These are phyloP conservation scores for Cercospora nicotianae DNA, from an alignment of 2,329 filamentous ascomycete genomes.

Conservation along the genomic window DNA sequence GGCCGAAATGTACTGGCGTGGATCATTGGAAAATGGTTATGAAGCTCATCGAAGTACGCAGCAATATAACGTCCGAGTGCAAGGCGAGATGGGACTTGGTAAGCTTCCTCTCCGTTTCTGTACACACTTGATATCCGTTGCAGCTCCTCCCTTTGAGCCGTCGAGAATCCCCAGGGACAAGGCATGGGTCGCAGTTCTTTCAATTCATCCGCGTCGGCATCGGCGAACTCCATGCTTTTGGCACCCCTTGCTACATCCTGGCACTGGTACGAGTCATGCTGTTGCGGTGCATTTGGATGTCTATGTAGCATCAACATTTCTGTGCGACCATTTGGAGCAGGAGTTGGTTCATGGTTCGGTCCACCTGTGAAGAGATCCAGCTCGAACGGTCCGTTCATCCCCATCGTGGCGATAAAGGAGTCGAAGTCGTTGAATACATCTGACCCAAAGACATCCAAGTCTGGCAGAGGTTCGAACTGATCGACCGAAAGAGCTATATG, in stretches of 20 bases:
- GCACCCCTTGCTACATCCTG: not conserved
- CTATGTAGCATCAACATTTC: constrained; percentile 4
- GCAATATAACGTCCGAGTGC: constrained; percentile 5
- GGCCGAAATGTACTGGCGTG: constrained; percentile 8
- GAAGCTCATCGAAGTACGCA: constrained; percentile 13
- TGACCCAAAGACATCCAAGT: constrained; percentile 1
- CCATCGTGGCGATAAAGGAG: constrained; percentile 19
- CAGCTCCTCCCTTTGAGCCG: constrained; percentile 1
- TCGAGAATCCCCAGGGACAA: constrained; percentile 6
- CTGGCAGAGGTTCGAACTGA: not conserved
- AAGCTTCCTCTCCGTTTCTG: not conserved
- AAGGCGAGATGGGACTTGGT: not conserved
- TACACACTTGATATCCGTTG: not conserved
- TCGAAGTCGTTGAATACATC: constrained; percentile 16
- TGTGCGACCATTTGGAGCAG: not conserved
- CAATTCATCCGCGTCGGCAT: constrained; percentile 10
- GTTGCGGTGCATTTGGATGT: not conserved
- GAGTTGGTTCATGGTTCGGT: not conserved
- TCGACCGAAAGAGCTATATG: not conserved
- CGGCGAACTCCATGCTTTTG: not conserved
- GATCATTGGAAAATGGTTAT: constrained; percentile 9
- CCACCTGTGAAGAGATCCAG: constrained; percentile 1
- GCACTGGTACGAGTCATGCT: not conserved
- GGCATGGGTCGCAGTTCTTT: constrained; percentile 8
- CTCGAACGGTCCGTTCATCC: constrained; percentile 10